Percentiles rank a stretch among this genome's conserved stretches.
These are phyloP conservation scores for Pleurotus pulmonarius DNA, from an alignment of 768 basidiomycete genomes.

Conservation along the genomic window DNA sequence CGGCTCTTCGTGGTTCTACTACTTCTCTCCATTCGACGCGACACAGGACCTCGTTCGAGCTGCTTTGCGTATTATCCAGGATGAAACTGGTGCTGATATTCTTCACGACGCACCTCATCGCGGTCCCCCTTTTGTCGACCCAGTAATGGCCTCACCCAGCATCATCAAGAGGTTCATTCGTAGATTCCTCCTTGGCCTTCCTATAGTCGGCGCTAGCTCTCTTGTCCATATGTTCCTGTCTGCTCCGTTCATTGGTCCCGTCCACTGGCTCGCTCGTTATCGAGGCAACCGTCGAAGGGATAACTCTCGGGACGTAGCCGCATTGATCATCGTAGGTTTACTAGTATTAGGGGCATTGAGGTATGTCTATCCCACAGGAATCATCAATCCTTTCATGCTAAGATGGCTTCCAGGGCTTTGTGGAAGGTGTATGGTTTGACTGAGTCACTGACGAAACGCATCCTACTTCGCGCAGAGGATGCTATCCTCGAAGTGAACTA, in stretches of 20 bases:
- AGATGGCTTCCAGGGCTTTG: slow-evolving; percentile 47
- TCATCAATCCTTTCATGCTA: slow-evolving; percentile 11
- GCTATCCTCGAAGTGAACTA: slow-evolving; percentile 74
- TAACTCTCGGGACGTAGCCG: slow-evolving; percentile 57
- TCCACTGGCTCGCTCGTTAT: slow-evolving; percentile 69
- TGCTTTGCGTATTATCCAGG: slow-evolving; percentile 57
- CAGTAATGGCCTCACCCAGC: slow-evolving; percentile 29
- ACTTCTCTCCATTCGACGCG: slow-evolving; percentile 52
- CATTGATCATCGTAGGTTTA: slow-evolving; percentile 59
- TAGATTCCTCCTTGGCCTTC: slow-evolving; percentile 75
- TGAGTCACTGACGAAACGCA: slow-evolving; percentile 50
- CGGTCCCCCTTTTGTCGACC: slow-evolving; percentile 11
- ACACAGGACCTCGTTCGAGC: slow-evolving; percentile 60
- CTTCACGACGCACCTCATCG: slow-evolving; percentile 27
- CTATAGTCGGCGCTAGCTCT: slow-evolving; percentile 74
- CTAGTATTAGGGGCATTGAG: slow-evolving; percentile 60
- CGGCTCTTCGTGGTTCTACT: slow-evolving; percentile 37
- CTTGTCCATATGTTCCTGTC: slow-evolving; percentile 69
- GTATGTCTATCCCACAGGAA: slow-evolving; percentile 26
- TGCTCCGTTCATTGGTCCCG: slow-evolving; percentile 58
- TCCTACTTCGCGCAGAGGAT: slow-evolving; percentile 72
- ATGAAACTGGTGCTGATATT: slow-evolving; percentile 39
- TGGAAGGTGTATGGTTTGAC: slow-evolving; percentile 68
- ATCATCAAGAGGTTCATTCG: slow-evolving; percentile 54
- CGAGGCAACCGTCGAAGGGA: slow-evolving; percentile 53